Evolutionary conservation across 2,329 filamentous ascomycete genomes (phyloP).

Genomic region (Kalmusia sp.): DNA sequence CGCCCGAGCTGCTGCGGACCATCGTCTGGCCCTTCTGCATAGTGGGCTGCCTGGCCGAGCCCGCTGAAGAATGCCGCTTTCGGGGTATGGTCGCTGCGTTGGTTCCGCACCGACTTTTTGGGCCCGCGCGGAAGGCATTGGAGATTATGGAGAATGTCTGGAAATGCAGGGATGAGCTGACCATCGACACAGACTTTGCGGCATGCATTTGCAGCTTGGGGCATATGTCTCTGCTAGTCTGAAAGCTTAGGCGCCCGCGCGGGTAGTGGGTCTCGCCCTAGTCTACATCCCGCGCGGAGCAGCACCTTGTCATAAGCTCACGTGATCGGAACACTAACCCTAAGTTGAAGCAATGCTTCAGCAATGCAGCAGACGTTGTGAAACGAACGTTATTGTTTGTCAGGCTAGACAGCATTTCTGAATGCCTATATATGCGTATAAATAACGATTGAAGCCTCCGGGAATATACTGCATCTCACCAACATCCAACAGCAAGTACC

Average conservation of each 20-base stretch:
- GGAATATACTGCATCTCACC: not conserved
- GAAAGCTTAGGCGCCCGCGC: constrained; percentile 7
- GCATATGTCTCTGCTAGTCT: constrained; percentile 12
- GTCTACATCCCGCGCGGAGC: not conserved
- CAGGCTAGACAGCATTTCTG: not conserved
- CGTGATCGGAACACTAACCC: not conserved
- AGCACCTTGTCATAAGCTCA: not conserved
- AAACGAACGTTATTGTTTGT: constrained; percentile 4
- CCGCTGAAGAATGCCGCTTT: constrained; percentile 22
- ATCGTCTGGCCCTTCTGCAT: constrained; percentile 45
- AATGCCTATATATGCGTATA: constrained; percentile 1
- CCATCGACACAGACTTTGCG: constrained; percentile 11
- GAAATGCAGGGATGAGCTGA: constrained; percentile 25
- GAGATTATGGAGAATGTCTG: constrained; percentile 49
- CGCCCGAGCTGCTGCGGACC: constrained; percentile 31
- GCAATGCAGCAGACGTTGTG: too few relatives aligned
- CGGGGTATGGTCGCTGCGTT: constrained; percentile 27
- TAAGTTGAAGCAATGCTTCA: too few relatives aligned
- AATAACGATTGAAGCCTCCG: not conserved
- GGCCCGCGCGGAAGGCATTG: constrained; percentile 36
- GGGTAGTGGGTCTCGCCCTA: constrained; percentile 9
- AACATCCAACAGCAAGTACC: not conserved
- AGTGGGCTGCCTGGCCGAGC: constrained; percentile 30
- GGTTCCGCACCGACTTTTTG: constrained; percentile 27
- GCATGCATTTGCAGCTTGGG: constrained; percentile 13